Base-by-base conservation (phyloP, 495 filamentous ascomycete species). In the Penicillium coffeae region DNA sequence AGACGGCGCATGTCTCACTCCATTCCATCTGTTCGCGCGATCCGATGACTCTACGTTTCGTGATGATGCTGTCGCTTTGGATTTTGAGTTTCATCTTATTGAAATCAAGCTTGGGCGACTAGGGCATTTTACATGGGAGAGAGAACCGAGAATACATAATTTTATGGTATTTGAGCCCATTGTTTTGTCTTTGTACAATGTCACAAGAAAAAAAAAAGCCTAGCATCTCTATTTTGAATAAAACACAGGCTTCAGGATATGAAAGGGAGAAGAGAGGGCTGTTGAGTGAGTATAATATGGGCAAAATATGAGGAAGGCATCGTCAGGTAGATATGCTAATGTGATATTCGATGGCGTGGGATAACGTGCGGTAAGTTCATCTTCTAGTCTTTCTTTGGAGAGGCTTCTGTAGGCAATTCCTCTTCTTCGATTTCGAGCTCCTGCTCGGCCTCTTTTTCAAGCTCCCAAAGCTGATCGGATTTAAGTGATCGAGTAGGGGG, bases 391-490 rank as follows among this genome's bases (percentile, higher is more conserved):
- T 57, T 55, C 43, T 62, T 62, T 19, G 15, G 21, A 16, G 56
- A 25, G 8, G 46, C 35, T 1, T 37, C 13, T 36, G 55, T 50
- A n/a, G 60, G 57, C 4, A 38, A 35, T 20, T 60, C 56, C 16
- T 59, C 45, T 0, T 63, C 54, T 47, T 65, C 58, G 18, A 64
- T 53, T n/a, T 48, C 12, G 18, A 40, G 46, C 36, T 68, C 56
- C 8, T 42, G 6, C 36, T 62, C 57, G 7, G 22, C 15, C 33
- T 70, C 69, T 22, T 60, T 64, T 51, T 70, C 47, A 30, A 68
- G 50, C 38, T 68, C 51, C 61, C 59, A 70, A 43, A 68, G 54
- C 42, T 68, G 59, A 18, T 71, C 70, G 21, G 64, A 45, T 8
- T 65, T 54, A 22, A 44, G 45, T 6, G 62, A 40, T 34, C 55